Percentiles rank a stretch among this genome's conserved stretches.
phyloP scores from a whole-genome alignment of 1,284 basidiomycete genomes.

The Sparassis latifolia region DNA sequence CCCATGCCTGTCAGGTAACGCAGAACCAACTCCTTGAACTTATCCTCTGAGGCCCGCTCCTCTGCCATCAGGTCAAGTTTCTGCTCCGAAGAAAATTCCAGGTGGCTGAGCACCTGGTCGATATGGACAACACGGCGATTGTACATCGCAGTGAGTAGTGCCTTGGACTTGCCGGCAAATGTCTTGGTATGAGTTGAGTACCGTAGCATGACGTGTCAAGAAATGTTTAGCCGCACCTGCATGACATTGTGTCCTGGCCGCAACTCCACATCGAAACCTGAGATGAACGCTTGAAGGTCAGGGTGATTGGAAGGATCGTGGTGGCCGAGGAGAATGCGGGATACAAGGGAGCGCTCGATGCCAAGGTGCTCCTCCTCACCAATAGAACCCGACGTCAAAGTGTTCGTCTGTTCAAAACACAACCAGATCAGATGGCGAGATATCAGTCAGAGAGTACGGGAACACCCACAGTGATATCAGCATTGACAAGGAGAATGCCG shows the following conservation, averaged over 20 bases:
- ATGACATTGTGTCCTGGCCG: neutral
- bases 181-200: neutral
- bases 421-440: neutral
- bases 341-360: neutral
- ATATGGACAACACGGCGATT: neutral
- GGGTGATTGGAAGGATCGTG: neutral
- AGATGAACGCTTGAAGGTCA: neutral
- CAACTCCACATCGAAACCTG: neutral
- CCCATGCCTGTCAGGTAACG: neutral
- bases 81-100: neutral
- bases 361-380: neutral
- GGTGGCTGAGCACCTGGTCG: neutral
- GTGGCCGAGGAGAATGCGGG: neutral
- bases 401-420: neutral
- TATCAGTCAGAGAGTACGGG: neutral
- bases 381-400: neutral
- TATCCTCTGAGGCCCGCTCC: neutral
- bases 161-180: neutral
- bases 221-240: neutral
- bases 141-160: neutral
- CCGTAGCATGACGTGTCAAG: neutral
- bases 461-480: neutral
- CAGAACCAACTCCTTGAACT: neutral
- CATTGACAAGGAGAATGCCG: neutral
- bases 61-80: neutral